Conservation (phyloP, 2,329 filamentous ascomycete species). For the Penicillium sp. region DNA sequence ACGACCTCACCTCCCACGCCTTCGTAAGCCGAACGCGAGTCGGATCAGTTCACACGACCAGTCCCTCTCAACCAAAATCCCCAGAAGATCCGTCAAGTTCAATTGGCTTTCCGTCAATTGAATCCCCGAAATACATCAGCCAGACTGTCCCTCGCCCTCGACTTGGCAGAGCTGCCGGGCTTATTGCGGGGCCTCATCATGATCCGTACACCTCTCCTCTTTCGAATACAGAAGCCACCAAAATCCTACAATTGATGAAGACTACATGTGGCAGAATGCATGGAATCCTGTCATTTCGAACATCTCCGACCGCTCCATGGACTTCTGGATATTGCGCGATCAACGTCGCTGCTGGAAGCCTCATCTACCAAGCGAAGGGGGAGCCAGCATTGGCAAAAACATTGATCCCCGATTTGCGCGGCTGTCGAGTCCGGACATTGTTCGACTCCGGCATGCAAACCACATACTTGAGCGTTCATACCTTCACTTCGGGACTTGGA, state of each 20-base stretch:
- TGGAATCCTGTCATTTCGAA: slow-evolving; percentile 51
- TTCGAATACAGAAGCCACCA: slow-evolving; percentile 45
- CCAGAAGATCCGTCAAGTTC: slow-evolving; percentile 41
- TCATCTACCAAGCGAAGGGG: slow-evolving; percentile 51
- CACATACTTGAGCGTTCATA: slow-evolving; percentile 48
- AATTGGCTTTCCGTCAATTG: slow-evolving; percentile 49
- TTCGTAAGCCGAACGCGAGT: slow-evolving; percentile 38
- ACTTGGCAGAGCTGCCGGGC: slow-evolving; percentile 31
- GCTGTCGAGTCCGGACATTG: slow-evolving; percentile 48
- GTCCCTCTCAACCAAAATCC: slow-evolving; percentile 33
- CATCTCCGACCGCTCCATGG: slow-evolving; percentile 43
- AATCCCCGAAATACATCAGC: slow-evolving; percentile 38
- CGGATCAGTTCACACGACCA: slow-evolving; percentile 40
- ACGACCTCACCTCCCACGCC: slow-evolving; percentile 35
- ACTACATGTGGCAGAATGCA: slow-evolving; percentile 52
- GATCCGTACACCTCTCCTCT: slow-evolving; percentile 36
- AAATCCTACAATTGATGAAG: slow-evolving; percentile 51
- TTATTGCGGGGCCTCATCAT: slow-evolving; percentile 26
- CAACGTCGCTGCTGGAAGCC: slow-evolving; percentile 49
- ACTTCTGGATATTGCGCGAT: slow-evolving; percentile 51
- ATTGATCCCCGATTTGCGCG: slow-evolving; percentile 48
- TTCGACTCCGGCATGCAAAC: slow-evolving; percentile 46
- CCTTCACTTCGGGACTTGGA: slow-evolving; percentile 47
- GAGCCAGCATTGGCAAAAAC: slow-evolving; percentile 48
- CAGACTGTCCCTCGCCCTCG: slow-evolving; percentile 35